A percentile compares a stretch with the other conserved stretches of the same genome.
Evolutionary conservation across 345 rosid genomes (phyloP).

Genomic region (Arabis hirsuta): DNA sequence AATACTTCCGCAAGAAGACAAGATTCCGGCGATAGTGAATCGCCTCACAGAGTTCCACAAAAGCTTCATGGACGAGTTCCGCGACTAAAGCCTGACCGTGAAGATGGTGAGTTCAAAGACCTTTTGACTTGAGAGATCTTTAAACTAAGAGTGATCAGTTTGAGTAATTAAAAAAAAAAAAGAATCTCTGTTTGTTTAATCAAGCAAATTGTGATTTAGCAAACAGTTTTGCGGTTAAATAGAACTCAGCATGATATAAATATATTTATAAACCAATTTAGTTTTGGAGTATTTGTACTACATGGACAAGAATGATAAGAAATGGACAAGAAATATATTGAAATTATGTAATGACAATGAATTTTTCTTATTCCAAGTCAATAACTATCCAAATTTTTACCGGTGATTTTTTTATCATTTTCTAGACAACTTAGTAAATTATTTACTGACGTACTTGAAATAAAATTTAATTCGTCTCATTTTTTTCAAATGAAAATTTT

Average conservation of each 20-base stretch:
- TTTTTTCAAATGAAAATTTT: too few species aligned
- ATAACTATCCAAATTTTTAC: too few species aligned
- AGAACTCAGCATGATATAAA: neutral
- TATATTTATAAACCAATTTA: neutral
- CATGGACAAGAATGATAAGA: too few species aligned
- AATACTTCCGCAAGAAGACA: slow-evolving; percentile 84
- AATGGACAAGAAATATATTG: too few species aligned
- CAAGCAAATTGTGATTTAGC: slow-evolving; percentile 7
- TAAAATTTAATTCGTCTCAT: too few species aligned
- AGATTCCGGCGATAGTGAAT: slow-evolving; percentile 70
- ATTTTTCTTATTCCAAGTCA: too few species aligned
- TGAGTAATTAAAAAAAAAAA: neutral
- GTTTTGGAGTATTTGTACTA: neutral
- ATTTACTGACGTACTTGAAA: too few species aligned
- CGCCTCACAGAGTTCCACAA: slow-evolving; percentile 75
- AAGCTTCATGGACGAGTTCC: slow-evolving; percentile 77
- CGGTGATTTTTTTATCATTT: too few species aligned
- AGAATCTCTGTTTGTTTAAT: neutral
- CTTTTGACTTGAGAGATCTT: neutral
- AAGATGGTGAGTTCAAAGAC: slow-evolving; percentile 2
- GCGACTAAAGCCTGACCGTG: slow-evolving; percentile 37
- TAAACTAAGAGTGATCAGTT: neutral
- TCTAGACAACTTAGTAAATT: too few species aligned
- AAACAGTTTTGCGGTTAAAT: neutral
- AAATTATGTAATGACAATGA: too few species aligned